phyloP scores from a whole-genome alignment of 352 stramenopile species.

The Globisporangium abappressorium region DNA sequence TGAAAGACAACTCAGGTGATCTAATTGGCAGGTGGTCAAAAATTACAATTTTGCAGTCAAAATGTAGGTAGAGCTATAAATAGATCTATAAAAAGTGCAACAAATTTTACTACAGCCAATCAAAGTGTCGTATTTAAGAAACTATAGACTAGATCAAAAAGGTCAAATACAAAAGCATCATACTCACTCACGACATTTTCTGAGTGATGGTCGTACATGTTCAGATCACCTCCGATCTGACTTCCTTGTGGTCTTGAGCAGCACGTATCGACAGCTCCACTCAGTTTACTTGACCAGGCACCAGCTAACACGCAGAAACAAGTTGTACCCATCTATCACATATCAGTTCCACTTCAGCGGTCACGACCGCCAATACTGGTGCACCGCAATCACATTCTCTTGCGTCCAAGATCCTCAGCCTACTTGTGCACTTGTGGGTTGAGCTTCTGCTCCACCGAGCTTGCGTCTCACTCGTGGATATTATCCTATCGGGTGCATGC shows the following conservation, averaged over 20 bases:
- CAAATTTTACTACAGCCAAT: not conserved
- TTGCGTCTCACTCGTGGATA: too few species aligned
- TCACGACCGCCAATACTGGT: not conserved
- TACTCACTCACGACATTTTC: not conserved
- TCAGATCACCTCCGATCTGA: not conserved
- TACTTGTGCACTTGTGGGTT: too few species aligned
- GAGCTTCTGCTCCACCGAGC: too few species aligned
- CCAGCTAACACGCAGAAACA: not conserved
- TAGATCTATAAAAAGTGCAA: not conserved
- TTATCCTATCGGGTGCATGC: too few species aligned
- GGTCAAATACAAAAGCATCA: not conserved
- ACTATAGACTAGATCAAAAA: not conserved
- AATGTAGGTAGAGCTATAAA: not conserved
- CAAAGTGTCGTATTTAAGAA: not conserved
- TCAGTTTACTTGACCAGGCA: not conserved
- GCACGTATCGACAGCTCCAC: not conserved
- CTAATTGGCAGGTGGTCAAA: not conserved
- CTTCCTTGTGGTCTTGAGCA: conserved; percentile 1
- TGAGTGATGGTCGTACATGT: not conserved
- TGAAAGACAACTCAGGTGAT: not conserved
- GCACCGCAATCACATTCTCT: too few species aligned
- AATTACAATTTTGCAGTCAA: not conserved
- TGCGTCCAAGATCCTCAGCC: too few species aligned
- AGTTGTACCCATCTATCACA: not conserved
- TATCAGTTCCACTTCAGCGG: not conserved